Conservation (phyloP, 164 flowering plant species). For the Sedum album region DNA sequence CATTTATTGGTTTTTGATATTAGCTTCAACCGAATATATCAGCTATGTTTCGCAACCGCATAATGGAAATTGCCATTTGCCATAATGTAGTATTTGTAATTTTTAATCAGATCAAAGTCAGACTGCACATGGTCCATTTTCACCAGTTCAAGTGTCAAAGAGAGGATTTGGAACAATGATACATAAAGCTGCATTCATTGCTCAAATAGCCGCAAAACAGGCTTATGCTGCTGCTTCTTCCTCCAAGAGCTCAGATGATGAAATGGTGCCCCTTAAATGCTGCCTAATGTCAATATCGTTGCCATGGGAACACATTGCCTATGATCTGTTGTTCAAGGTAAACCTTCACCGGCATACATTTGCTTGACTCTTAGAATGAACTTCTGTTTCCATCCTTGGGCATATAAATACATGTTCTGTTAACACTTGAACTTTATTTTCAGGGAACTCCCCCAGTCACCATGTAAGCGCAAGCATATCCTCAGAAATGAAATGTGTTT, state of each 20-base stretch:
- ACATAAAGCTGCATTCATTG: slow-evolving; percentile 88
- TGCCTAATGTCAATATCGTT: slow-evolving; percentile 90
- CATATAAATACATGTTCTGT: background rate
- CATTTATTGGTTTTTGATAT: too few relatives aligned
- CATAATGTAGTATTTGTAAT: slow-evolving; percentile 6
- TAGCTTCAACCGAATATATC: too few relatives aligned
- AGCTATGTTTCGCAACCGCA: background rate
- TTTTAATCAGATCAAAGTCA: slow-evolving; percentile 70
- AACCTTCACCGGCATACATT: background rate
- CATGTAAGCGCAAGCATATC: slow-evolving; percentile 19
- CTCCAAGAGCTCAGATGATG: slow-evolving; percentile 40
- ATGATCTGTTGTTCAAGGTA: slow-evolving; percentile 94
- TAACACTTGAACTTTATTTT: background rate
- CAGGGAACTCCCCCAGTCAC: slow-evolving; percentile 55
- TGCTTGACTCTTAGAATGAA: background rate
- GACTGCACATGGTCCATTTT: slow-evolving; percentile 48
- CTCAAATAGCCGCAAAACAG: slow-evolving; percentile 84
- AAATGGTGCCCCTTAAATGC: slow-evolving; percentile 84
- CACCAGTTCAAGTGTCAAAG: slow-evolving; percentile 50
- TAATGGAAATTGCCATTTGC: background rate
- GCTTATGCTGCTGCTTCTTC: slow-evolving; percentile 80
- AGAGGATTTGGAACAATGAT: slow-evolving; percentile 62
- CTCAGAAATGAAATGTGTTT: background rate
- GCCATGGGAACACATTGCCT: slow-evolving; percentile 92
- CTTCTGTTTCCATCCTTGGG: background rate